Evolutionary conservation across 2,329 filamentous ascomycete species (phyloP).

Genomic region (Elsinoe arachidis): DNA sequence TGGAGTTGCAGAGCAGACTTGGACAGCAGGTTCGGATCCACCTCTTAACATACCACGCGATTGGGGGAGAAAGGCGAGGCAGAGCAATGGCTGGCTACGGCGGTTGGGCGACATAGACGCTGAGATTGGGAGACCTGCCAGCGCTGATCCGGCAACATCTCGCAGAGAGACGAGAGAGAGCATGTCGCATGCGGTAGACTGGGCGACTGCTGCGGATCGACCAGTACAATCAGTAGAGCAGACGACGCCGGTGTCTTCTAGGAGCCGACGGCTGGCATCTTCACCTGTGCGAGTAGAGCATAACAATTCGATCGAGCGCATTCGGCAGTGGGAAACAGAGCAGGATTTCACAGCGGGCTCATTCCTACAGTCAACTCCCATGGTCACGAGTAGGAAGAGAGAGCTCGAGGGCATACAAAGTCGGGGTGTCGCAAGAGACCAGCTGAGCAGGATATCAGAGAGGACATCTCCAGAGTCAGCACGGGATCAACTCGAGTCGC

Average conservation of each 20-base stretch:
- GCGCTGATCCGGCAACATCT: conserved; percentile 11
- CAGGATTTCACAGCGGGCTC: conserved; percentile 39
- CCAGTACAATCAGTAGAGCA: conserved; percentile 34
- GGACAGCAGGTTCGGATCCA: conserved; percentile 28
- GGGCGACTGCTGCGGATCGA: conserved; percentile 27
- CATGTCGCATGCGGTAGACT: conserved; percentile 21
- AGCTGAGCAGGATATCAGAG: conserved; percentile 18
- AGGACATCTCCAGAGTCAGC: conserved; percentile 7
- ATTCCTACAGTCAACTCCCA: conserved; percentile 41
- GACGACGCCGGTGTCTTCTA: conserved; percentile 18
- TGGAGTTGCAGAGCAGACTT: conserved; percentile 8
- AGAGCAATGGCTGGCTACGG: conserved; percentile 36
- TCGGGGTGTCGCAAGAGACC: conserved; percentile 26
- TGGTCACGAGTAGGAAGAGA: conserved; percentile 31
- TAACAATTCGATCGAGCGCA: conserved; percentile 18
- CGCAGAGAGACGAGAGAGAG: conserved; percentile 14
- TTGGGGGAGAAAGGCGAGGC: conserved; percentile 41
- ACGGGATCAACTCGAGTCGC: not conserved
- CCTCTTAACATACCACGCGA: conserved; percentile 36
- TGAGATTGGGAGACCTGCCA: conserved; percentile 18
- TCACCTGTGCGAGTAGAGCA: conserved; percentile 16
- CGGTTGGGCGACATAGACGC: conserved; percentile 26
- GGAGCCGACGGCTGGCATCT: conserved; percentile 17
- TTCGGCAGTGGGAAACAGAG: conserved; percentile 29
- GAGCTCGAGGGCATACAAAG: conserved; percentile 34